Evolutionary conservation across 2,329 filamentous ascomycete genomes (phyloP).

Genomic region (Ophiostoma montium): DNA sequence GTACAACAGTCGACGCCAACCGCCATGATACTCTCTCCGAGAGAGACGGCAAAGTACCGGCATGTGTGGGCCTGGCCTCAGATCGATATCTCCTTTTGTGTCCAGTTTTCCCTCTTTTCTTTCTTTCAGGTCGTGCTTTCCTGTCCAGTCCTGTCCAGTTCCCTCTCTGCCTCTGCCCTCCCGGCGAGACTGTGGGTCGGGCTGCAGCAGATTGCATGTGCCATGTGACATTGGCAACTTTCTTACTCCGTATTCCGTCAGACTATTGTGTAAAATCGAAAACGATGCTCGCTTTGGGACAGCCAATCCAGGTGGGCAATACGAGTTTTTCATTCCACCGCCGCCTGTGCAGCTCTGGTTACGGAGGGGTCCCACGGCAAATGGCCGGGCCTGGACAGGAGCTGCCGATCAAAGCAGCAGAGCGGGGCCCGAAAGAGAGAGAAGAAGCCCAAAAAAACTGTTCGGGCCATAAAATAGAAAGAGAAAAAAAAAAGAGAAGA

Average conservation of each 20-base stretch:
- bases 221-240: conserved; percentile 9
- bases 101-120: not conserved
- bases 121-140: not conserved
- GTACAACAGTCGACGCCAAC: too few relatives aligned
- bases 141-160: not conserved
- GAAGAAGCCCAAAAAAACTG: not conserved
- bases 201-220: conserved; percentile 5
- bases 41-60: conserved; percentile 8
- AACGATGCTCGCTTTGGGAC: not conserved
- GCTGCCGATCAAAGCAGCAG: conserved; percentile 4
- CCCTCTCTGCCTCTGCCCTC: not conserved
- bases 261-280: not conserved
- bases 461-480: not conserved
- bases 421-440: conserved; percentile 1
- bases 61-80: conserved; percentile 5
- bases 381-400: too few relatives aligned
- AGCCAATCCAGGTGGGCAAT: too few relatives aligned
- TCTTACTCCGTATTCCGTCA: not conserved
- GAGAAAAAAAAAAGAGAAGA: not conserved
- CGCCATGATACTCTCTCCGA: too few relatives aligned
- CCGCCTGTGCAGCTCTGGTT: too few relatives aligned
- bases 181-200: conserved; percentile 3
- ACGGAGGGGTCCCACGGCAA: too few relatives aligned
- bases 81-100: not conserved
- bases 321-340: too few relatives aligned